Evolutionary conservation across 768 basidiomycete species (phyloP).

Genomic region (Lentinula guzmanii): DNA sequence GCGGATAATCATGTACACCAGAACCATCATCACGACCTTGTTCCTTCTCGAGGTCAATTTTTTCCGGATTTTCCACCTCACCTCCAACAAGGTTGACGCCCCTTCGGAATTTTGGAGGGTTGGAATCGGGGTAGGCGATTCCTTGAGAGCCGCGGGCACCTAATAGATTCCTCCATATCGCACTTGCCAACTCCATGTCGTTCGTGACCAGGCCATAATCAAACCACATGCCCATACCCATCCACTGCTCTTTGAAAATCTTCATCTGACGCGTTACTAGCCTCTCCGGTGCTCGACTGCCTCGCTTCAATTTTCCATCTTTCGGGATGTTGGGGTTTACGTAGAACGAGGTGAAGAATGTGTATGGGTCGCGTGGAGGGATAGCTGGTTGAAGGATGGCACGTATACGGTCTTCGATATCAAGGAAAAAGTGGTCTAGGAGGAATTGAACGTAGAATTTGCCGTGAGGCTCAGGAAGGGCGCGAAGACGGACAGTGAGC

Average conservation of each 20-base stretch:
- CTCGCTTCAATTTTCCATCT: conserved; percentile 19
- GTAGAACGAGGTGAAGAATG: conserved; percentile 38
- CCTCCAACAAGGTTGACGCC: conserved; percentile 70
- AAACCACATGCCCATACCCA: conserved; percentile 71
- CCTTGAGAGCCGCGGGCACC: conserved; percentile 78
- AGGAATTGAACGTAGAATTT: conserved; percentile 70
- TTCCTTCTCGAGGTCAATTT: conserved; percentile 47
- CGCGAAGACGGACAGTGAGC: conserved; percentile 80
- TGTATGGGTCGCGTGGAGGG: conserved; percentile 36
- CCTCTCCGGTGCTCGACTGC: conserved; percentile 59
- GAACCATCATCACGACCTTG: conserved; percentile 60
- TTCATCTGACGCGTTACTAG: conserved; percentile 86
- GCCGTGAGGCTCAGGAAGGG: conserved; percentile 66
- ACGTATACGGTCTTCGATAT: conserved; percentile 87
- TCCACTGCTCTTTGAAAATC: conserved; percentile 88
- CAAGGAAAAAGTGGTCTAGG: conserved; percentile 93
- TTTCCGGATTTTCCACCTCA: conserved; percentile 51
- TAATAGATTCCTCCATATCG: conserved; percentile 89
- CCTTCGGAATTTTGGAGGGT: conserved; percentile 40
- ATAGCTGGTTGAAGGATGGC: conserved; percentile 61
- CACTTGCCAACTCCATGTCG: conserved; percentile 80
- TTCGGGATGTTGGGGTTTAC: conserved; percentile 35
- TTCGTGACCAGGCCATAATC: conserved; percentile 72
- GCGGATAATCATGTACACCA: conserved; percentile 66
- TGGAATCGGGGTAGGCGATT: conserved; percentile 37